Base-by-base conservation (phyloP, 495 filamentous ascomycete species). In the Aspergillus ellipticus region DNA sequence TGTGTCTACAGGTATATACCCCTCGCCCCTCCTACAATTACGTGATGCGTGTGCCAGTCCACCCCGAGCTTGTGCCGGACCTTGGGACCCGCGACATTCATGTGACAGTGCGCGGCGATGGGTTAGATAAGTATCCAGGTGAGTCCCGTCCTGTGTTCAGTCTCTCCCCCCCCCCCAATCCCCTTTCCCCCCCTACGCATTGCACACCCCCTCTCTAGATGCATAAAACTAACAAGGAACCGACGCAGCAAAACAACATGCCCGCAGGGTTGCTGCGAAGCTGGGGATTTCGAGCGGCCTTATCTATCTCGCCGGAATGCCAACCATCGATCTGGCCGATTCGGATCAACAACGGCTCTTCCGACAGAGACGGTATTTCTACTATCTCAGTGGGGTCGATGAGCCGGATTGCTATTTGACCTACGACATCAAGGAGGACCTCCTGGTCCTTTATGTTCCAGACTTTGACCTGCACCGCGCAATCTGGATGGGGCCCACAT, bases 401-500 rank as follows among this genome's bases (percentile, higher is more conserved):
- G 80, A 92, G 43, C 81, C 90, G 26, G 92, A 97, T 71, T 91
- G 86, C 71, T 85, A 86, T 70, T 75, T 92, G 49, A 85, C 89
- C 51, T 96, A 97, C 79, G 85, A 94, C 66, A 85, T 97, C 53
- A 72, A 77, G 37, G 80, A 76, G 17, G 77, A 81, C 53, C 82
- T 83, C 46, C 82, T 91, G 31, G 96, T 90, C 0, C 86, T 97
- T 50, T 98, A 89, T 75, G 94, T 98, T 56, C 95, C 94, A 2
- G 85, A 91, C n/a, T 83, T 96, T 63, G 84, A 94, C 55, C 83
- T 92, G 45, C 88, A 89, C 45, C 83, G 81, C 49, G 92, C 96
- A 4, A 89, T 97, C 62, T 97, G 94, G 94, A 88, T 87, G 53
- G 95, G 94, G n/a, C 84, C 96, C 19, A 94, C 94, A 0, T 71